A percentile compares a stretch with the other conserved stretches of the same genome.
Evolutionary conservation across 73 alveolate genomes (phyloP).

Genomic region (Paramecium caudatum): DNA sequence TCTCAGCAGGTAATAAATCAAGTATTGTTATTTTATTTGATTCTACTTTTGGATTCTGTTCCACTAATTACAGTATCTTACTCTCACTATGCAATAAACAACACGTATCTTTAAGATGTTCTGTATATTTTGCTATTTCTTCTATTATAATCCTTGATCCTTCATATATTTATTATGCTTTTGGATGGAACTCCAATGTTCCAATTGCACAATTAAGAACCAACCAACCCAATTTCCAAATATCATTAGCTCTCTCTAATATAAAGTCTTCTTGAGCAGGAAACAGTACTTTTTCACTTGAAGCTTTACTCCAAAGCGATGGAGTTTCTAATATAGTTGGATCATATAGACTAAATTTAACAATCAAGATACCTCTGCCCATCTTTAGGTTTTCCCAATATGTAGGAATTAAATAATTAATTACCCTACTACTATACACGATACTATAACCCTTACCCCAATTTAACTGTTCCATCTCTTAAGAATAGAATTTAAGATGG

Average conservation of each 20-base stretch:
- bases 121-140: slow-evolving; percentile 28
- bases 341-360: slow-evolving; percentile 49
- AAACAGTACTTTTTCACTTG: slow-evolving; percentile 28
- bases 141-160: slow-evolving; percentile 26
- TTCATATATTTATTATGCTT: slow-evolving; percentile 62
- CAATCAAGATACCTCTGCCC: not conserved
- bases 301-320: slow-evolving; percentile 54
- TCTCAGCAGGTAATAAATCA: slow-evolving; percentile 34
- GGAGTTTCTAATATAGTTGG: slow-evolving; percentile 51
- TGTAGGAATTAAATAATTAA: not conserved
- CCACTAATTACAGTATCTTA: not conserved
- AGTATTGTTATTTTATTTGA: not conserved
- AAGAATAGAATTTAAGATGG: slow-evolving; percentile 52
- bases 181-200: slow-evolving; percentile 65
- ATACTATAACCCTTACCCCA: slow-evolving; percentile 20
- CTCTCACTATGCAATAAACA: slow-evolving; percentile 59
- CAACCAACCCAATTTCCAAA: slow-evolving; percentile 62
- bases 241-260: slow-evolving; percentile 59
- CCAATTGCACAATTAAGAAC: slow-evolving; percentile 54
- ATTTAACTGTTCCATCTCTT: slow-evolving; percentile 64
- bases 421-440: not conserved
- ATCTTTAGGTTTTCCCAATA: slow-evolving; percentile 34
- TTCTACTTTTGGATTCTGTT: slow-evolving; percentile 30
- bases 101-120: slow-evolving; percentile 17
- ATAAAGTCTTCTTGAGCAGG: not conserved